Evolutionary conservation across 2,329 filamentous ascomycete genomes (phyloP).

Genomic region (Xylaria multiplex): DNA sequence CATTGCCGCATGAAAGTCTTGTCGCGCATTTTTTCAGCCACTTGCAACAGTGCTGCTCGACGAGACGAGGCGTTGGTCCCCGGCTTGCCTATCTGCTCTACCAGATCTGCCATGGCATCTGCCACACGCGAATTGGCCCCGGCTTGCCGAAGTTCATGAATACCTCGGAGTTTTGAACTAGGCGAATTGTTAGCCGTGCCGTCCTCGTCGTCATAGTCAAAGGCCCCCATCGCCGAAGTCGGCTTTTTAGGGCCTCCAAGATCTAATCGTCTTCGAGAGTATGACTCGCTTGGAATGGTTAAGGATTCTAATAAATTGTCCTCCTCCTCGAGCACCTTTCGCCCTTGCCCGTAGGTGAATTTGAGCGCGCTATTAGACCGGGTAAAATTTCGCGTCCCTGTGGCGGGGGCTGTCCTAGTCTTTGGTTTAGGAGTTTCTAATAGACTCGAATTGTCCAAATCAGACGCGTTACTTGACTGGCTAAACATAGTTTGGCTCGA

Average conservation of each 20-base stretch:
- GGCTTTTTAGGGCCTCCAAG: slow-evolving; percentile 44
- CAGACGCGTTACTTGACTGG: slow-evolving; percentile 39
- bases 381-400: slow-evolving; percentile 43
- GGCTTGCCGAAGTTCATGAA: slow-evolving; percentile 73
- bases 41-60: slow-evolving; percentile 67
- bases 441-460: slow-evolving; percentile 38
- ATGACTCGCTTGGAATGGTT: slow-evolving; percentile 41
- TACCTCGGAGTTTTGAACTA: slow-evolving; percentile 66
- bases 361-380: slow-evolving; percentile 48
- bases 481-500: slow-evolving; percentile 38
- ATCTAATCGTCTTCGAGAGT: slow-evolving; percentile 47
- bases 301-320: slow-evolving; percentile 47
- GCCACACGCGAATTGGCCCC: slow-evolving; percentile 73
- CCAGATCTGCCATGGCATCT: slow-evolving; percentile 72
- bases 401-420: slow-evolving; percentile 34
- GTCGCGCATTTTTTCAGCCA: slow-evolving; percentile 68
- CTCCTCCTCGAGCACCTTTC: slow-evolving; percentile 48
- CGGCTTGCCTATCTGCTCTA: slow-evolving; percentile 68
- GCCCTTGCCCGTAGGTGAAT: slow-evolving; percentile 49
- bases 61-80: slow-evolving; percentile 60
- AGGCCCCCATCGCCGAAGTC: slow-evolving; percentile 31
- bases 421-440: slow-evolving; percentile 44
- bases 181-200: slow-evolving; percentile 54
- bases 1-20: slow-evolving; percentile 76
- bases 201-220: slow-evolving; percentile 59